phyloP scores from a whole-genome alignment of 2,329 filamentous ascomycete genomes.

The Penicillium sp. region DNA sequence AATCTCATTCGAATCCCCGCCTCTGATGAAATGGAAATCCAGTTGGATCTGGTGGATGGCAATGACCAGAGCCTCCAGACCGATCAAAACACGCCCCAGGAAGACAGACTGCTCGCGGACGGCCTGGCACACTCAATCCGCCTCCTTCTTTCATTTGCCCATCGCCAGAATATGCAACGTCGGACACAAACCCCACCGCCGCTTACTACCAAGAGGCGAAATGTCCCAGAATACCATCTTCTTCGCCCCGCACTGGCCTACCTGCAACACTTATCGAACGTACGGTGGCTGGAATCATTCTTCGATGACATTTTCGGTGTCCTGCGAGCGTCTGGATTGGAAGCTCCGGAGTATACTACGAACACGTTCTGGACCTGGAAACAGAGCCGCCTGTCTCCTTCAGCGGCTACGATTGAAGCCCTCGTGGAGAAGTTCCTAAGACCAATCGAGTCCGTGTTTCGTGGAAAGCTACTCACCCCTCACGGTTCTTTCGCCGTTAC shows the following conservation, averaged over 20 bases:
- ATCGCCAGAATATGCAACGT: slow-evolving; percentile 63
- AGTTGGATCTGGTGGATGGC: slow-evolving; percentile 63
- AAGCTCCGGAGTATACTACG: slow-evolving; percentile 23
- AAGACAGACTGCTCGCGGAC: slow-evolving; percentile 53
- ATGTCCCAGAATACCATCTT: slow-evolving; percentile 51
- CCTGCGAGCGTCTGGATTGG: slow-evolving; percentile 31
- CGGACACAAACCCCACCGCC: slow-evolving; percentile 62
- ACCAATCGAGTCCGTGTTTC: slow-evolving; percentile 42
- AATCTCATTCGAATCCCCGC: slow-evolving; percentile 54
- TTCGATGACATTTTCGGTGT: slow-evolving; percentile 30
- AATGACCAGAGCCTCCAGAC: slow-evolving; percentile 36
- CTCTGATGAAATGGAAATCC: slow-evolving; percentile 52
- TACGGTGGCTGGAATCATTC: slow-evolving; percentile 33
- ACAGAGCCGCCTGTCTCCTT: slow-evolving; percentile 5
- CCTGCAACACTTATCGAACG: slow-evolving; percentile 46
- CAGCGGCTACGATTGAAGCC: slow-evolving; percentile 32
- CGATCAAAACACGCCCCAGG: slow-evolving; percentile 23
- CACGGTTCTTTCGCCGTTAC: slow-evolving; percentile 36
- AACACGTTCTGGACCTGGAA: slow-evolving; percentile 27
- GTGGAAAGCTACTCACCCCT: slow-evolving; percentile 33
- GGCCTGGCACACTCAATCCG: slow-evolving; percentile 63
- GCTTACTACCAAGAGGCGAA: slow-evolving; percentile 47
- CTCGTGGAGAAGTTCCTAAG: slow-evolving; percentile 41
- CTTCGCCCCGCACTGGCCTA: slow-evolving; percentile 55
- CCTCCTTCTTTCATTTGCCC: slow-evolving; percentile 71